Base-by-base conservation (phyloP, 23 red algal species). In the Pyropia yezoensis region DNA sequence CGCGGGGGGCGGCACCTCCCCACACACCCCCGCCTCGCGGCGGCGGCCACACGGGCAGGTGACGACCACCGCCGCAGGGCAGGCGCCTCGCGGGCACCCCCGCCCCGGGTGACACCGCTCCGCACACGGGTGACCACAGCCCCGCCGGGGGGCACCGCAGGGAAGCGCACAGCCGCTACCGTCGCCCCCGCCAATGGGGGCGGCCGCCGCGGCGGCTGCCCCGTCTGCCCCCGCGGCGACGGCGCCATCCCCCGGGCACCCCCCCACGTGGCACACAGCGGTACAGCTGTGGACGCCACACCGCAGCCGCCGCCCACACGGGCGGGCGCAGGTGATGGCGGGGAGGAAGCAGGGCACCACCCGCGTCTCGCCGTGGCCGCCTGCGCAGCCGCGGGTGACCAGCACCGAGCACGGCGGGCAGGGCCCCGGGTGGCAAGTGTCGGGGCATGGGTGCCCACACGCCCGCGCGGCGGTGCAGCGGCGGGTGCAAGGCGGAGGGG, bases 251-350 rank as follows among this genome's bases (percentile, higher is more conserved):
- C 14, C 24, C 49, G 49, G 23, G n/a, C 47, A 90, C 21, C 73
- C 67, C 11, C 67, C 64, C 9, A 52, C 65, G 67, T 90, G 86
- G 58, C 86, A 90, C 32, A 34, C 55, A 2, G 62, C 73, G 16
- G 63, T 57, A 49, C 86, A 90, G 7, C 56, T 59, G 50, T 90
- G 86, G 67, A 90, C 65, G 45, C 76, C 86, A 63, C 86, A 90
- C 19, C 57, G 45, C 49, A 90, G 50, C 32, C 64, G 39, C 66
- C 73, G 70, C 34, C 86, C 86, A 64, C 86, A 90, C 12, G 53
- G 29, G 17, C 86, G 63, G 20, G 15, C 57, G 59, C 77, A 80
- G 33, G 50, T 73, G 45, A 90, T 76, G 9, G 73, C 79, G 52
- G 54, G 33, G 21, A 33, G 13, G 15, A 73, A 73, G 29, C 86